A percentile compares a stretch with the other conserved stretches of the same genome.
Evolutionary conservation across 148 eudicot species (phyloP).

Genomic region (Cornus controversa): DNA sequence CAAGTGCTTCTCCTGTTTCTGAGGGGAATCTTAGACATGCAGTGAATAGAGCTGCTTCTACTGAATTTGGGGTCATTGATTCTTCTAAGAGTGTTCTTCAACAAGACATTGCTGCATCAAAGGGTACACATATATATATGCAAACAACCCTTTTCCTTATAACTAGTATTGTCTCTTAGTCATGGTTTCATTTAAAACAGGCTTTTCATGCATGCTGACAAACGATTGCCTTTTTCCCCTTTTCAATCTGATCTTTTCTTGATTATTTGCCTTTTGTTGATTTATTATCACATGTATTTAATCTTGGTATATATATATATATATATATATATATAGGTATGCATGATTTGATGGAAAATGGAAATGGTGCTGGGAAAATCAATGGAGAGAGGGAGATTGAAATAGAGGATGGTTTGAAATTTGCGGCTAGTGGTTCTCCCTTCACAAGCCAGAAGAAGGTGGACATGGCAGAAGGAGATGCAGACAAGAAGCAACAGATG

Average conservation of each 20-base stretch:
- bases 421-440: slow-evolving; percentile 48
- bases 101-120: slow-evolving; percentile 66
- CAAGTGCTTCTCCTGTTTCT: slow-evolving; percentile 86
- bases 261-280: background rate
- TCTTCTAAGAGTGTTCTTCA: slow-evolving; percentile 65
- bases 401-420: slow-evolving; percentile 28
- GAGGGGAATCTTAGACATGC: slow-evolving; percentile 55
- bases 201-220: too few relatives aligned
- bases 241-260: too few relatives aligned
- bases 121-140: slow-evolving; percentile 38
- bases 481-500: slow-evolving; percentile 61
- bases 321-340: slow-evolving; percentile 17
- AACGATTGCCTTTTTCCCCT: too few relatives aligned
- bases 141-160: background rate
- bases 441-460: slow-evolving; percentile 55
- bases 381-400: slow-evolving; percentile 44
- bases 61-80: slow-evolving; percentile 38
- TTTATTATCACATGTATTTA: background rate
- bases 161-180: too few relatives aligned
- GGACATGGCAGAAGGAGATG: slow-evolving; percentile 41
- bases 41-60: slow-evolving; percentile 29
- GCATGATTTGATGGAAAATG: slow-evolving; percentile 44
- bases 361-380: slow-evolving; percentile 39
- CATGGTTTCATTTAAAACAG: too few relatives aligned
- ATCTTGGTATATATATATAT: background rate